Base-by-base conservation (phyloP, 148 eudicot species). In the Rhododendron henanense region DNA sequence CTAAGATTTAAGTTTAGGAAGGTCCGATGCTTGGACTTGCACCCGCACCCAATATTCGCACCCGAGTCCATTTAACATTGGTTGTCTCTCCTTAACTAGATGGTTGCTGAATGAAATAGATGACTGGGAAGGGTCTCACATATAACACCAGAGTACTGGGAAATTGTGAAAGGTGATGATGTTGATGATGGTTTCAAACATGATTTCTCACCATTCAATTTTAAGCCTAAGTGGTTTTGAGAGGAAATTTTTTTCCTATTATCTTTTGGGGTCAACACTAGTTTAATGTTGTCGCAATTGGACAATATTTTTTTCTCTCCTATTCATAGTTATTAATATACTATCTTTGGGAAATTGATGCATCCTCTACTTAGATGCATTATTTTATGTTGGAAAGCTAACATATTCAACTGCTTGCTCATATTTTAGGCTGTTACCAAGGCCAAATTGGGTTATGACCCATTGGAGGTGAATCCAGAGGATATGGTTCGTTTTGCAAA, bases 401-500 rank as follows among this genome's bases (percentile, higher is more conserved):
- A 83, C 47, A 51, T 51, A 28, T 76, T 55, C 47, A 31, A 50
- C 82, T 25, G 53, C 18, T n/a, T 71, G 48, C 31, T 84, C 67
- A 77, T 53, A 69, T 90, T 50, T 78, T 90, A 97, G 99, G 98
- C 99, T 91, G 99, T 97, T 80, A 95, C 99, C 21, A 97, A 94
- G 89, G 98, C 96, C 48, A 97, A 97, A 88, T 87, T 97, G 92
- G 99, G 99, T 82, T 97, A 95, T 88, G 98, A 97, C 86, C 99
- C 99, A 35, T 84, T 97, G 90, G 99, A 97, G 91, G 99, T 97
- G 88, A 97, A 97, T 85, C 99, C 99, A 37, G 99, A 97, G 91
- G 99, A 97, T 86, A 97, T 97, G 99, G 98, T 97, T 90, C 95
- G 94, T 78, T 97, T 92, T 89, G 99, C 99, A 10, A 95, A 76